Base-by-base conservation (phyloP, 352 stramenopile genomes). In the Thraustotheca clavata region DNA sequence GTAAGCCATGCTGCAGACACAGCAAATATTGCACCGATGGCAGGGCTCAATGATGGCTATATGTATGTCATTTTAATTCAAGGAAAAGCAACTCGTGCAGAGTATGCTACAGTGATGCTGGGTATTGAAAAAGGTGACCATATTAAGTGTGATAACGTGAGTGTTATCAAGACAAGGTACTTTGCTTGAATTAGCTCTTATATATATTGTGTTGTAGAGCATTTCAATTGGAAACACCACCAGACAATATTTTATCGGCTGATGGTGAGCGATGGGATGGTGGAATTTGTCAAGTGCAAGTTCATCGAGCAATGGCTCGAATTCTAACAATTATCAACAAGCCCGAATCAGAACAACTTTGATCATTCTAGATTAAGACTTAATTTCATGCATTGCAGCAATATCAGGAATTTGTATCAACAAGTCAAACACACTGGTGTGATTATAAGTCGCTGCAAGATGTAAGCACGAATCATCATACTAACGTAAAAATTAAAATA, bases 211-310 rank as follows among this genome's bases (percentile, higher is more conserved):
- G 20, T 43, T 43, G 16, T 52, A 77, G 79, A 36, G 79, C 77
- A 11, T 87, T 83, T 50, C 76, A 72, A 27, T 62, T 87, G 18
- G 41, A 61, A 24, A 60, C 71, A 11, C 72, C 62, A 22, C 66
- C 68, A 20, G 31, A 66, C 18, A 76, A 86, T 26, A 43, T 76
- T 24, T 74, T 88, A 26, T 85, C 74, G 41, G 72, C 86, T 18
- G 79, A 88, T 61, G 79, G 79, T 8, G 79, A 88, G 38, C 62
- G 74, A 26, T 81, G 87, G 35, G 48, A 65, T 7, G 79, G 79
- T 0, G 72, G 75, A 5, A 60, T 73, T 48, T 43, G 79, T 18
- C 73, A 83, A 47, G 73, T 77, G 16, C 73, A 83, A 52, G 71
- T 80, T 24, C 74, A 82, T 36, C 74, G 72, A 31, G 74, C 48